These are phyloP conservation scores for Sugiyamaella boreocaroliniensis DNA, from an alignment of 805 yeast species.

Conservation along the genomic window DNA sequence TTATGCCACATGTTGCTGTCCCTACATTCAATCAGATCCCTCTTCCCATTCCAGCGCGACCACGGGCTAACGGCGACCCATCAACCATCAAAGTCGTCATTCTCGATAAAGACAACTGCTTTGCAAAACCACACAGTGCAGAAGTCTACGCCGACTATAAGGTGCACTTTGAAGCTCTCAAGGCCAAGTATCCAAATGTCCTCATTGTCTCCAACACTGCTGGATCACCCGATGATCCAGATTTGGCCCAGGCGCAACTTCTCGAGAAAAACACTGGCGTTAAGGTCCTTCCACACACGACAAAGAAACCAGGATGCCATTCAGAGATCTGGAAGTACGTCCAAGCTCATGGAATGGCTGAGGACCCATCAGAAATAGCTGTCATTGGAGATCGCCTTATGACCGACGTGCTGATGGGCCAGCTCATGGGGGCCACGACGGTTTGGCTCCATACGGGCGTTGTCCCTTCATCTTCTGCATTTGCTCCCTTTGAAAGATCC, in stretches of 20 bases:
- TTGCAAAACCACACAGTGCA: conserved; percentile 76
- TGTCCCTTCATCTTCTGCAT: conserved; percentile 16
- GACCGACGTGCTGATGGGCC: conserved; percentile 92
- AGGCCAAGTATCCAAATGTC: conserved; percentile 52
- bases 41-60: conserved; percentile 37
- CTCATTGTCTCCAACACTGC: conserved; percentile 89
- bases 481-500: conserved; percentile 14
- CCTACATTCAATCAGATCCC: conserved; percentile 55
- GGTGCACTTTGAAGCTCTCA: conserved; percentile 49
- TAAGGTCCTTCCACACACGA: conserved; percentile 29
- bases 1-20: conserved; percentile 56
- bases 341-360: conserved; percentile 38
- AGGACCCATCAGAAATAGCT: conserved; percentile 58
- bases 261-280: conserved; percentile 50
- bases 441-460: conserved; percentile 84
- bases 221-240: conserved; percentile 72
- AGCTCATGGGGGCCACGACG: conserved; percentile 80
- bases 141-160: conserved; percentile 71
- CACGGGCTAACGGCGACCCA: conserved; percentile 6
- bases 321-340: conserved; percentile 61
- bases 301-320: conserved; percentile 37
- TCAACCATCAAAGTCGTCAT: conserved; percentile 64
- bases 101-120: conserved; percentile 91
- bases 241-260: conserved; percentile 50
- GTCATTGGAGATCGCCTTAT: conserved; percentile 86